phyloP scores from a whole-genome alignment of 257 asterid genomes.

The Buddleja alternifolia region DNA sequence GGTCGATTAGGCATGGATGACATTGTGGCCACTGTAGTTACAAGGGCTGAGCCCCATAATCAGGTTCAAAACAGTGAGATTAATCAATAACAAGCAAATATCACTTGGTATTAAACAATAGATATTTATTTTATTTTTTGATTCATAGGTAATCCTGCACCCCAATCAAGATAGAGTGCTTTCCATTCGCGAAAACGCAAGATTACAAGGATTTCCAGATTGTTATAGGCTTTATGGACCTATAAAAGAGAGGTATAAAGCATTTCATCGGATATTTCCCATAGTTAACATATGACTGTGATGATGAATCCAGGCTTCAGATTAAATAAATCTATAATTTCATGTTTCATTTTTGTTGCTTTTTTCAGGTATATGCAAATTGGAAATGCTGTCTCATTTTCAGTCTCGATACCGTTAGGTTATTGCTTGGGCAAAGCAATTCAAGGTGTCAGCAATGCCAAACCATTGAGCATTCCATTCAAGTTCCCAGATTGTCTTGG shows the following conservation, averaged over 20 bases:
- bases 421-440: slow-evolving; percentile 44
- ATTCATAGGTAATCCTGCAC: slow-evolving; percentile 39
- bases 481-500: slow-evolving; percentile 33
- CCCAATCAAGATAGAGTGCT: slow-evolving; percentile 47
- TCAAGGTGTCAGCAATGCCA: slow-evolving; percentile 12
- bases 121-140: not conserved
- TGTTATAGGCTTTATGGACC: slow-evolving; percentile 46
- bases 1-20: slow-evolving; percentile 48
- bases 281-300: no score
- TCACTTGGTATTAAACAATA: not conserved
- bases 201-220: slow-evolving; percentile 53
- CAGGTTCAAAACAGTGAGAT: slow-evolving; percentile 32
- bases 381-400: slow-evolving; percentile 48
- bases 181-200: slow-evolving; percentile 47
- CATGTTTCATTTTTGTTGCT: not conserved
- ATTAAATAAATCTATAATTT: not conserved
- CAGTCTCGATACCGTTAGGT: slow-evolving; percentile 47
- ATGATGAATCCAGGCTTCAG: not conserved
- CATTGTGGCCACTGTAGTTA: slow-evolving; percentile 48
- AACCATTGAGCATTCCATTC: slow-evolving; percentile 31
- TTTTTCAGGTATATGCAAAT: slow-evolving; percentile 43
- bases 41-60: slow-evolving; percentile 49
- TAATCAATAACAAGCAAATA: not conserved
- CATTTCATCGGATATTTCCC: not conserved
- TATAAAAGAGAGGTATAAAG: slow-evolving; percentile 38